phyloP scores from a whole-genome alignment of 139 green algal species.

The Diplosphaera chodatii region DNA sequence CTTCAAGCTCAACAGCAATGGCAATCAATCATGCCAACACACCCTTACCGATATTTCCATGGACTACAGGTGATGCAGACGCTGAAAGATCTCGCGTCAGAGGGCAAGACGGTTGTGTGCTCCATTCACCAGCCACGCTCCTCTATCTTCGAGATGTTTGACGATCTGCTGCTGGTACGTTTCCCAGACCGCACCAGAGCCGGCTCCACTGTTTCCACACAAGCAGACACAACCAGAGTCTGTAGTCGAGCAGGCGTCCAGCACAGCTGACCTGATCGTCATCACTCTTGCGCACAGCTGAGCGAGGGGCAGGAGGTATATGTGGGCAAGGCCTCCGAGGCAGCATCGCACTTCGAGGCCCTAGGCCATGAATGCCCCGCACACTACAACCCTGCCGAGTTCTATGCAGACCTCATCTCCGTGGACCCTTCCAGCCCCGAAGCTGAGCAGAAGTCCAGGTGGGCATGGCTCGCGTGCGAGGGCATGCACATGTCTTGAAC shows the following conservation, averaged over 20 bases:
- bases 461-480: neutral
- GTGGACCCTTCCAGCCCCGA: slow-evolving; percentile 63
- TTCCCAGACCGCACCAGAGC: too few species aligned
- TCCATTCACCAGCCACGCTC: slow-evolving; percentile 79
- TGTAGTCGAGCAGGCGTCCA: too few species aligned
- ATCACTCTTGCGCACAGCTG: neutral
- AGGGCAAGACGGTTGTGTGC: slow-evolving; percentile 66
- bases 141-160: slow-evolving; percentile 85
- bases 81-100: slow-evolving; percentile 58
- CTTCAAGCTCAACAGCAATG: too few species aligned
- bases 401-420: slow-evolving; percentile 83
- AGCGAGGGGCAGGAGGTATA: neutral
- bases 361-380: slow-evolving; percentile 66
- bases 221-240: too few species aligned
- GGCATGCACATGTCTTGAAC: too few species aligned
- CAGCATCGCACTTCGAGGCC: neutral
- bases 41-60: too few species aligned
- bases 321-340: neutral
- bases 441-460: slow-evolving; percentile 32
- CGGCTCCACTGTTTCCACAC: too few species aligned
- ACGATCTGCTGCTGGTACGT: slow-evolving; percentile 82
- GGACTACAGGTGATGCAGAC: slow-evolving; percentile 53
- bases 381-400: slow-evolving; percentile 83
- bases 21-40: too few species aligned
- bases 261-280: too few species aligned